These are phyloP conservation scores for Eucalyptus shirleyi DNA, from an alignment of 345 rosid species.

Conservation along the genomic window DNA sequence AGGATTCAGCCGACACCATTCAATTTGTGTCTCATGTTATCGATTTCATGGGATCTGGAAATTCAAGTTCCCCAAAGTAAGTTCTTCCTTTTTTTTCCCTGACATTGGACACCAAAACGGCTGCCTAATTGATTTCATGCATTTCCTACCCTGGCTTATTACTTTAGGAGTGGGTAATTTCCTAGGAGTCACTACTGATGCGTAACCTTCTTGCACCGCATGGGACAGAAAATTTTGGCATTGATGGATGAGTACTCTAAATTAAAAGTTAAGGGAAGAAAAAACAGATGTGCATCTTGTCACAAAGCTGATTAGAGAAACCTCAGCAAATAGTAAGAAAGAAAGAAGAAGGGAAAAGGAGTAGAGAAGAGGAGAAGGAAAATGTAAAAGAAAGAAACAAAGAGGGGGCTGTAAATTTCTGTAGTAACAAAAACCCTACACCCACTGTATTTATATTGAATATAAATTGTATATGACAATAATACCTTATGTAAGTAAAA, in stretches of 20 bases:
- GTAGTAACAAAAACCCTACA: no score
- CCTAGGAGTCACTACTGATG: not conserved
- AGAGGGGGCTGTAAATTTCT: no score
- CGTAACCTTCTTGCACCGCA: not conserved
- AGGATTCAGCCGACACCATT: conserved; percentile 19
- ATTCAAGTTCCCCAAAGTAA: not conserved
- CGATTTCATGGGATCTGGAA: conserved; percentile 36
- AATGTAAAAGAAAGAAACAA: no score
- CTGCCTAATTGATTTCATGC: not conserved
- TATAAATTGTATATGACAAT: no score
- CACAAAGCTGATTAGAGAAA: no score
- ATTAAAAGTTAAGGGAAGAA: not conserved
- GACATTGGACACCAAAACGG: not conserved
- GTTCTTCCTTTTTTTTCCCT: no score
- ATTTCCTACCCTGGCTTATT: not conserved
- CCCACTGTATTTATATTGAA: no score
- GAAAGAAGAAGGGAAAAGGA: no score
- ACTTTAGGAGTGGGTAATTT: not conserved
- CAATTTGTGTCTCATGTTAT: conserved; percentile 38
- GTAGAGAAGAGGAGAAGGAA: no score
- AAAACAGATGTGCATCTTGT: not conserved
- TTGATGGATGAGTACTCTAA: not conserved
- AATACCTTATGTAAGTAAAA: no score
- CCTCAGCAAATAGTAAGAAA: no score
- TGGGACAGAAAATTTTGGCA: not conserved